A percentile compares a stretch with the other conserved stretches of the same genome.
Evolutionary conservation across 2,329 filamentous ascomycete genomes (phyloP).

Genomic region (Phyllachora maydis): DNA sequence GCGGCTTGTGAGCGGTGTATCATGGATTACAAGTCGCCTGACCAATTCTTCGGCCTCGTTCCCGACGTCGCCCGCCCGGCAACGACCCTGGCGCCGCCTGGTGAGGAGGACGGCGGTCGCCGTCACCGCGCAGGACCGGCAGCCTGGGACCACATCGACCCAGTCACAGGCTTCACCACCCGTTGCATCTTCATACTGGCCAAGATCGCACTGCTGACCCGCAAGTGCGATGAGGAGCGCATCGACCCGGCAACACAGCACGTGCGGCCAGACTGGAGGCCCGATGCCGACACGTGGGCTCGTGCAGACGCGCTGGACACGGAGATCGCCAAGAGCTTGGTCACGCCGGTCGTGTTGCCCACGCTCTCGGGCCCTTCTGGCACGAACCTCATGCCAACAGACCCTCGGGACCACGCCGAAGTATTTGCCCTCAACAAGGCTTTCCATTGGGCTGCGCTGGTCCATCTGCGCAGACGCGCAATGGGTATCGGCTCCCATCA

Average conservation of each 20-base stretch:
- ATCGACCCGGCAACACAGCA: background rate
- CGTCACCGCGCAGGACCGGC: no score
- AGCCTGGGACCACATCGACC: slow-evolving; percentile 65
- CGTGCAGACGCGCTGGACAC: slow-evolving; percentile 37
- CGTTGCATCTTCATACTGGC: slow-evolving; percentile 51
- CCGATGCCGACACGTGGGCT: slow-evolving; percentile 27
- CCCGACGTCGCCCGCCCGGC: no score
- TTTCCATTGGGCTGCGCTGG: slow-evolving; percentile 59
- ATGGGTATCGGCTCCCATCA: slow-evolving; percentile 38
- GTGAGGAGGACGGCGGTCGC: slow-evolving; percentile 25
- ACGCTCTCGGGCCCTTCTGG: no score
- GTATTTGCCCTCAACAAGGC: slow-evolving; percentile 55
- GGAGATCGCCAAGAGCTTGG: slow-evolving; percentile 37
- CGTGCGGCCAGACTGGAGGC: slow-evolving; percentile 26
- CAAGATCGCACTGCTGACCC: slow-evolving; percentile 49
- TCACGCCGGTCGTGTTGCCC: slow-evolving; percentile 29
- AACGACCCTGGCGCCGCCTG: slow-evolving; percentile 29
- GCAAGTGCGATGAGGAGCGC: slow-evolving; percentile 44
- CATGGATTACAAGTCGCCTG: no score
- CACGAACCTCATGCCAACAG: no score
- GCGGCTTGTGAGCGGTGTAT: no score
- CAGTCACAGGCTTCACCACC: slow-evolving; percentile 60
- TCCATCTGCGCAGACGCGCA: slow-evolving; percentile 57
- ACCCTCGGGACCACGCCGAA: slow-evolving; percentile 40
- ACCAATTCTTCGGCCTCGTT: no score